phyloP scores from a whole-genome alignment of 2,329 filamentous ascomycete species.

The Plenodomus lindquistii region DNA sequence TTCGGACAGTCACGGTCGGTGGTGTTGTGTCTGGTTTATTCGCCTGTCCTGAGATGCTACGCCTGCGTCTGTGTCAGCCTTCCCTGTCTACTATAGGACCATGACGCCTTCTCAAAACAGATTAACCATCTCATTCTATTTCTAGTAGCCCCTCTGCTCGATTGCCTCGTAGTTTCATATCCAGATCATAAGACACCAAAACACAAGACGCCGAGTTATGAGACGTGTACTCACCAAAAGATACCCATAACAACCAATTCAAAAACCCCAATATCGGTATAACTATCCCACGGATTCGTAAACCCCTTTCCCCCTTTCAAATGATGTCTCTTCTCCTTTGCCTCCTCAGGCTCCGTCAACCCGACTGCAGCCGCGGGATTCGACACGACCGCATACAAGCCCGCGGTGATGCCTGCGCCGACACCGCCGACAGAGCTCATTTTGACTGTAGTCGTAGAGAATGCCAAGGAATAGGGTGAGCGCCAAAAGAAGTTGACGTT shows the following conservation, averaged over 20 bases:
- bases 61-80: conserved; percentile 31
- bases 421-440: conserved; percentile 37
- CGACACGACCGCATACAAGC: conserved; percentile 48
- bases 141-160: too few relatives aligned
- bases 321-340: conserved; percentile 55
- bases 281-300: conserved; percentile 63
- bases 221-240: conserved; percentile 38
- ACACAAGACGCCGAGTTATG: not conserved
- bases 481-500: too few relatives aligned
- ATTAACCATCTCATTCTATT: too few relatives aligned
- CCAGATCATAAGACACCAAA: too few relatives aligned
- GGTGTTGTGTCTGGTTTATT: conserved; percentile 65
- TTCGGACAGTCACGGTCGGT: conserved; percentile 68
- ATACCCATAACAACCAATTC: conserved; percentile 44
- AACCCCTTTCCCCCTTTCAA: conserved; percentile 58
- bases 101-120: too few relatives aligned
- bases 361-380: conserved; percentile 43
- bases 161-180: too few relatives aligned
- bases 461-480: conserved; percentile 21
- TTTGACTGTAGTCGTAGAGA: conserved; percentile 18
- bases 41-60: conserved; percentile 54
- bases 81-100: too few relatives aligned
- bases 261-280: conserved; percentile 41
- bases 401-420: conserved; percentile 26
- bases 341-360: conserved; percentile 48